Base-by-base conservation (phyloP, 768 basidiomycete genomes). In the Rhodotorula babjevae region DNA sequence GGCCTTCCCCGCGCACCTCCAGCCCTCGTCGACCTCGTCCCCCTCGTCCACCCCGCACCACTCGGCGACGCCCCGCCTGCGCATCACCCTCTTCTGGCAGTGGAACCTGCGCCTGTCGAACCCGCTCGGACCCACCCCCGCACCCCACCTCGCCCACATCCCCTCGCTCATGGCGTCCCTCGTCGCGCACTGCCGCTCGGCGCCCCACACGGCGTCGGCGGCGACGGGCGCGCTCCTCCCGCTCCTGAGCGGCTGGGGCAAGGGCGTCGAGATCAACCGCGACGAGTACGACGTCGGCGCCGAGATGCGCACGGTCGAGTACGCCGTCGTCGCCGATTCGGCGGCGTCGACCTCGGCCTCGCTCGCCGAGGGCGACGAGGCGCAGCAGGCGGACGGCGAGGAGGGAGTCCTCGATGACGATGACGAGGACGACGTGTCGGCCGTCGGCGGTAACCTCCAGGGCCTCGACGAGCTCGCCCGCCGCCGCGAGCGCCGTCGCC, bases 401-500 rank as follows among this genome's bases (percentile, higher is more conserved):
- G 44, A 46, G 8, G n/a, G 19, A 31, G 31, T 29, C 46, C 33
- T 40, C 33, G 55, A 36, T 59, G 31, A 21, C 33, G 33, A 69
- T 78, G 67, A 89, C 44, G 68, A 58, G 44, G 33, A 71, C 79
- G 67, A 89, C 82, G 25, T 90, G 77, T 47, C 82, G 76, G 5
- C 85, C 82, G 29, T 90, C 72, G 60, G 52, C 2, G 68, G 61
- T 15, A 69, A 67, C 50, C 18, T 69, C 23, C 61, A 73, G 49
- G 59, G 57, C 15, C 16, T 63, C 21, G 65, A 67, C 42, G 65
- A 65, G 64, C 46, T 71, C 40, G 77, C 60, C 57, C 72, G 63
- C 55, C 50, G 58, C 11, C 61, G 79, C 66, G 89, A 82, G 23
- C 90, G 78, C 46, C 82, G 86, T 67, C 85, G 90, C 56, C 83